These are phyloP conservation scores for Begonia peltatifolia DNA, from an alignment of 306 rosid species.

Conservation along the genomic window DNA sequence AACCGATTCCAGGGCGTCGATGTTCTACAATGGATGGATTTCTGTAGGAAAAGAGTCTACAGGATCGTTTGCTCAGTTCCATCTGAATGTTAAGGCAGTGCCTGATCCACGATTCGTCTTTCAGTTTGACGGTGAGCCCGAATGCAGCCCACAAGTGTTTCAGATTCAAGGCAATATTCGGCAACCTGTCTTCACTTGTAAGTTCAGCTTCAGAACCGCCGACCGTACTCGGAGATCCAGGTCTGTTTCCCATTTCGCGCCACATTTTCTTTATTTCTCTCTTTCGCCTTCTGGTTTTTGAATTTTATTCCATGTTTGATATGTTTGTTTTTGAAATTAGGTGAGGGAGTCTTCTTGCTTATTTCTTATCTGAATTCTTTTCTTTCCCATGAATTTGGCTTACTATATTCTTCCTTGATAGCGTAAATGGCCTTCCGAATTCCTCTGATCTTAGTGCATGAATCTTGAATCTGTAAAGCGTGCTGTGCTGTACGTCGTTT, in stretches of 20 bases:
- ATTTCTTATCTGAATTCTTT: conserved; percentile 4
- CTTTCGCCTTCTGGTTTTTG: background rate
- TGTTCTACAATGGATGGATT: conserved; percentile 59
- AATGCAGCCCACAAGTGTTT: conserved; percentile 64
- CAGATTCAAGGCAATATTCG: conserved; percentile 57
- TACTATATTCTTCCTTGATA: background rate
- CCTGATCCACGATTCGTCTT: conserved; percentile 67
- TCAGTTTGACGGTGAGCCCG: conserved; percentile 67
- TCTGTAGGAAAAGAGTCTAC: conserved; percentile 38
- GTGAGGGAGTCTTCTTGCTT: background rate
- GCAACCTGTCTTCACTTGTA: conserved; percentile 68
- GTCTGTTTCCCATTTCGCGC: conserved; percentile 11
- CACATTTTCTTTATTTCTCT: too few relatives aligned
- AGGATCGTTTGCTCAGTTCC: conserved; percentile 48
- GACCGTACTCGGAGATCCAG: conserved; percentile 53
- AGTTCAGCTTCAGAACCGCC: conserved; percentile 49
- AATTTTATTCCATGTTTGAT: background rate
- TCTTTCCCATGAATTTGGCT: background rate
- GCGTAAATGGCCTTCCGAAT: background rate
- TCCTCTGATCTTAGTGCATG: background rate
- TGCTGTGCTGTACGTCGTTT: background rate
- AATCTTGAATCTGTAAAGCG: conserved; percentile 8
- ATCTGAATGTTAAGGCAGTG: conserved; percentile 50
- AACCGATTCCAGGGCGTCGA: conserved; percentile 20
- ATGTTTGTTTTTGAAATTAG: background rate